Base-by-base conservation (phyloP, 176 grass and related monocot species). In the Urochloa ruziziensis region DNA sequence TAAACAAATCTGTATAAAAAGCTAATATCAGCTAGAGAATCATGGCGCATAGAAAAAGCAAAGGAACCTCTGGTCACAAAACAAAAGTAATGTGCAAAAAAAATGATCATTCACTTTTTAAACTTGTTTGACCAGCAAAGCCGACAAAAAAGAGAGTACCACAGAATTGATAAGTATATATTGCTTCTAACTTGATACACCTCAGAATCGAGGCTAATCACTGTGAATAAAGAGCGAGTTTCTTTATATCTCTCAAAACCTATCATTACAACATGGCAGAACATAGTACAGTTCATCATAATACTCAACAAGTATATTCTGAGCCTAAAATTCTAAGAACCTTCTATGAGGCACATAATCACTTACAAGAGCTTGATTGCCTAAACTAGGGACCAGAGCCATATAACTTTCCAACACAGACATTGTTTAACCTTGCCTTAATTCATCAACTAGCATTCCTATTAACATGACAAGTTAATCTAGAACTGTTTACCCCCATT, bases 21-120 rank as follows among this genome's bases (percentile, higher is more conserved):
- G 29, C 30, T 4, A n/a, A 53, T n/a, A n/a, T 16, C 1, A 80
- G 62, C 68, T 84, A 74, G 0, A 84, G 37, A 80, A 84, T 37
- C 29, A 80, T 59, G 36, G 56, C 59, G 29, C 47, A 73, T 66
- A 58, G 1, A 59, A n/a, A 68, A 73, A 84, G 62, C 70, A 87
- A 35, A 70, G 1, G 2, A 43, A 66, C 28, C 27, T 74, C 14
- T 14, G 13, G 63, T 27, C 27, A 66, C 21, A 53, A 81, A 33
- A 86, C n/a, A 34, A 17, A 77, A 33, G 10, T 7, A 32, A 16
- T 21, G 29, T 49, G 2, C n/a, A n/a, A n/a, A n/a, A 67, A 42
- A 23, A 12, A 0, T 6, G 39, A 29, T 5, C 12, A 24, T 44
- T 4, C 27, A 14, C 0, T 27, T 18, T 6, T 53, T 21, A 23